Conservation (phyloP, 2,329 filamentous ascomycete genomes). For the Pseudogymnoascus sp. region DNA sequence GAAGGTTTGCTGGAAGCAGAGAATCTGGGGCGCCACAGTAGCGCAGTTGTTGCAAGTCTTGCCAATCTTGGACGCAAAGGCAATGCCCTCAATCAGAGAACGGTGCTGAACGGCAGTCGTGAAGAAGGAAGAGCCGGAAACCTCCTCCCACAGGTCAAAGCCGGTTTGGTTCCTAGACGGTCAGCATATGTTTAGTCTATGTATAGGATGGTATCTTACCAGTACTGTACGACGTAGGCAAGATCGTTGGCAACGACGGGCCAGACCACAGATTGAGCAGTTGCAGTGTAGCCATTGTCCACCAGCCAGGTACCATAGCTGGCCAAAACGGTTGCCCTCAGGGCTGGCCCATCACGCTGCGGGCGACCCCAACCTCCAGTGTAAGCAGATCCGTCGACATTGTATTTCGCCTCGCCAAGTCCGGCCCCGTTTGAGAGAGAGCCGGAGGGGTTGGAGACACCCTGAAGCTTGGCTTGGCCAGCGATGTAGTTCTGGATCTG, state of each 20-base stretch:
- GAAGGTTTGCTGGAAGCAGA: slow-evolving; percentile 67
- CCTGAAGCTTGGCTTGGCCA: slow-evolving; percentile 52
- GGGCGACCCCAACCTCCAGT: slow-evolving; percentile 66
- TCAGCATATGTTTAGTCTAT: neutral
- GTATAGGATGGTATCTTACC: slow-evolving; percentile 28
- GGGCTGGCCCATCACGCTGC: slow-evolving; percentile 69
- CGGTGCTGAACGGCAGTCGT: slow-evolving; percentile 63
- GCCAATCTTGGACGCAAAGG: slow-evolving; percentile 54
- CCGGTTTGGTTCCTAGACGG: slow-evolving; percentile 36
- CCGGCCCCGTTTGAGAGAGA: slow-evolving; percentile 35
- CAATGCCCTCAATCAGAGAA: slow-evolving; percentile 57
- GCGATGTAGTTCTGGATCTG: slow-evolving; percentile 60
- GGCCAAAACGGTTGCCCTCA: slow-evolving; percentile 66
- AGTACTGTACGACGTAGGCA: slow-evolving; percentile 65
- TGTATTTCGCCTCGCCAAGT: slow-evolving; percentile 67
- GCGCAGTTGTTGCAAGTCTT: slow-evolving; percentile 52
- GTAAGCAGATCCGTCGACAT: slow-evolving; percentile 54
- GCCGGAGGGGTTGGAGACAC: slow-evolving; percentile 47
- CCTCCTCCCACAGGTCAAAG: slow-evolving; percentile 80
- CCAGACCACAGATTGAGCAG: slow-evolving; percentile 50
- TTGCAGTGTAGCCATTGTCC: slow-evolving; percentile 44
- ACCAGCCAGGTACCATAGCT: slow-evolving; percentile 66
- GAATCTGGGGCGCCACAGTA: slow-evolving; percentile 52
- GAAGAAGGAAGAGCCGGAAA: slow-evolving; percentile 70
- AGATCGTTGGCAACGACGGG: slow-evolving; percentile 70